Conservation (phyloP, 495 filamentous ascomycete species). For the Arthonia radiata region DNA sequence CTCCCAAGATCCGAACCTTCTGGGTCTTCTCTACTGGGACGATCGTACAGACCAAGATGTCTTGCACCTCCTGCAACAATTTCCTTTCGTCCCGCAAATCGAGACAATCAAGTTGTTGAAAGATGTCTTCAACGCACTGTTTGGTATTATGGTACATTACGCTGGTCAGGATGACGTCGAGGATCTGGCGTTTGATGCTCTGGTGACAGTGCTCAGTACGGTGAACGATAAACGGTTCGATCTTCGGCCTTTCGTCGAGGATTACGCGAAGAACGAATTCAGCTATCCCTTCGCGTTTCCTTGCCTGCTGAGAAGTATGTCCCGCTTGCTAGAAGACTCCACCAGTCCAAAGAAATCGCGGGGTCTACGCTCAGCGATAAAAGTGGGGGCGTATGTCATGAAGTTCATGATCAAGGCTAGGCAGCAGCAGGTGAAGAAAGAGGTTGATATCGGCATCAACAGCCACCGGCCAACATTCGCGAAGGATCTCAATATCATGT, state of each 20-base stretch:
- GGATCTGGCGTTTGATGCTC: slow-evolving; percentile 70
- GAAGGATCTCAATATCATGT: slow-evolving; percentile 61
- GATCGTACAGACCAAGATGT: slow-evolving; percentile 44
- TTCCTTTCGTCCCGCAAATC: slow-evolving; percentile 88
- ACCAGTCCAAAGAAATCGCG: slow-evolving; percentile 59
- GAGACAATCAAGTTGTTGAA: slow-evolving; percentile 84
- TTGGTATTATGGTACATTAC: slow-evolving; percentile 72
- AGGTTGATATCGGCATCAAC: slow-evolving; percentile 72
- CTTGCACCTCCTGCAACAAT: slow-evolving; percentile 45
- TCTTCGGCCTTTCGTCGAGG: slow-evolving; percentile 65
- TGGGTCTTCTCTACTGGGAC: slow-evolving; percentile 70
- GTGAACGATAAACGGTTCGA: slow-evolving; percentile 89
- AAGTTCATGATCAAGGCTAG: slow-evolving; percentile 86
- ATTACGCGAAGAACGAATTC: slow-evolving; percentile 72
- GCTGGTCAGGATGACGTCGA: slow-evolving; percentile 76
- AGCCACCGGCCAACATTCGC: slow-evolving; percentile 52
- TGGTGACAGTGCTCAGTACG: slow-evolving; percentile 77
- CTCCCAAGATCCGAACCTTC: slow-evolving; percentile 73
- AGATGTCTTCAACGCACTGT: slow-evolving; percentile 79
- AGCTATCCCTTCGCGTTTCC: slow-evolving; percentile 84
- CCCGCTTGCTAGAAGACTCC: slow-evolving; percentile 50
- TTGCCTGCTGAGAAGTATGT: slow-evolving; percentile 74
- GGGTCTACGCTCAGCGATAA: slow-evolving; percentile 73
- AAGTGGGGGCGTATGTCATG: slow-evolving; percentile 77
- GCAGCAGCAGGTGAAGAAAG: slow-evolving; percentile 67